Evolutionary conservation across 306 rosid species (phyloP).

Genomic region (Begonia peltatifolia): DNA sequence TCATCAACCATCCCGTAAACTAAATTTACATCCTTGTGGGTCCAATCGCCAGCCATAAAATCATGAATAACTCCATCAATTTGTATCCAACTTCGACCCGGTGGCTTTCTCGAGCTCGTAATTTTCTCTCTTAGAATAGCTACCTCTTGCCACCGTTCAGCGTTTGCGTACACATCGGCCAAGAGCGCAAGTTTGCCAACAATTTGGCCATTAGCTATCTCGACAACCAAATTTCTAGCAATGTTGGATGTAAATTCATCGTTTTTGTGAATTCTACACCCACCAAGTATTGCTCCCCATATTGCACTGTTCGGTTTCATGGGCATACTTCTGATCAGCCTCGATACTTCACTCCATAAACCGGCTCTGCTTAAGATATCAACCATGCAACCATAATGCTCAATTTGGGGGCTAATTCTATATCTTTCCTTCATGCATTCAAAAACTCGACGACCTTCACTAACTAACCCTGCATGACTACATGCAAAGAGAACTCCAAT

Average conservation of each 20-base stretch:
- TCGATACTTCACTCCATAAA: constrained; percentile 41
- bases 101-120: constrained; percentile 52
- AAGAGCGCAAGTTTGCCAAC: constrained; percentile 60
- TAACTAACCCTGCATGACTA: constrained; percentile 60
- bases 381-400: constrained; percentile 84
- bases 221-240: constrained; percentile 25
- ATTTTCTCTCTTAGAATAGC: constrained; percentile 39
- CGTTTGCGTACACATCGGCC: constrained; percentile 48
- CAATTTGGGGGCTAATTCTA: constrained; percentile 41
- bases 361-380: constrained; percentile 87
- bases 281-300: constrained; percentile 73
- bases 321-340: constrained; percentile 50
- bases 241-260: constrained; percentile 14
- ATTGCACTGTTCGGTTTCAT: constrained; percentile 61
- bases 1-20: constrained; percentile 34
- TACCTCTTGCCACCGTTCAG: constrained; percentile 52
- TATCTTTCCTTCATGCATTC: constrained; percentile 38
- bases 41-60: constrained; percentile 45
- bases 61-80: constrained; percentile 35
- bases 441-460: constrained; percentile 41
- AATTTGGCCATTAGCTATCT: constrained; percentile 30
- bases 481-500: constrained; percentile 64
- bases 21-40: constrained; percentile 33
- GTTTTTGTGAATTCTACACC: constrained; percentile 64
- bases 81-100: constrained; percentile 63